Conservation (phyloP, 148 eudicot genomes). For the Beta vulgaris region DNA sequence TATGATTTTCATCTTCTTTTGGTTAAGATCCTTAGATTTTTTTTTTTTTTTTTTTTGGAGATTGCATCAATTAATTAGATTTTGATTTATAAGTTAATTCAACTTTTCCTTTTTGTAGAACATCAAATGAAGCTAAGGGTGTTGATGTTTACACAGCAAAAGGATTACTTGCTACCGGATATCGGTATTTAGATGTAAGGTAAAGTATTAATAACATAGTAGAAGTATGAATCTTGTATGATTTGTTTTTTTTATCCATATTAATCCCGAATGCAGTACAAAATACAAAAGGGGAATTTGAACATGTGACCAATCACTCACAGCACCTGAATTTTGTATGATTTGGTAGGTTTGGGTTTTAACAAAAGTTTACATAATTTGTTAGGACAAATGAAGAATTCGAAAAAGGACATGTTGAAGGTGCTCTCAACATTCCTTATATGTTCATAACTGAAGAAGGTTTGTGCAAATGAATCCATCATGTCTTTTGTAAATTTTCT, state of each 20-base stretch:
- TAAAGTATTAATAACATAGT: conserved; percentile 2
- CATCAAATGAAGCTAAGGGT: conserved; percentile 36
- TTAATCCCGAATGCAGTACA: no score
- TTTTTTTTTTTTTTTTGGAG: background rate
- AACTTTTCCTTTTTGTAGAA: conserved; percentile 16
- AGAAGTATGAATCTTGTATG: background rate
- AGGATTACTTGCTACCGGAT: conserved; percentile 41
- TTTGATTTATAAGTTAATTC: no score
- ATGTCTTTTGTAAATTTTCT: no score
- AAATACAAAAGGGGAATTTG: no score
- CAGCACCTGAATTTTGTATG: no score
- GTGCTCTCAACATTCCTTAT: conserved; percentile 65
- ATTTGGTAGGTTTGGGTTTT: background rate
- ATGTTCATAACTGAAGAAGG: conserved; percentile 67
- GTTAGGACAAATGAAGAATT: conserved; percentile 65
- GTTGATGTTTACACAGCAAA: conserved; percentile 56
- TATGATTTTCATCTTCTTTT: background rate
- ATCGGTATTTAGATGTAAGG: conserved; percentile 63
- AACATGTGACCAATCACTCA: no score
- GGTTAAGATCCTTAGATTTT: background rate
- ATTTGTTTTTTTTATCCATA: no score
- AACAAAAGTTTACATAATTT: background rate
- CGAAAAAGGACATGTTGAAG: conserved; percentile 55
- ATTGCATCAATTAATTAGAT: background rate
- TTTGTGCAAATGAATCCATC: background rate